A percentile compares a stretch with the other conserved stretches of the same genome.
Evolutionary conservation across 1,139 yeast genomes (phyloP).

Genomic region (Taphrina confusa): DNA sequence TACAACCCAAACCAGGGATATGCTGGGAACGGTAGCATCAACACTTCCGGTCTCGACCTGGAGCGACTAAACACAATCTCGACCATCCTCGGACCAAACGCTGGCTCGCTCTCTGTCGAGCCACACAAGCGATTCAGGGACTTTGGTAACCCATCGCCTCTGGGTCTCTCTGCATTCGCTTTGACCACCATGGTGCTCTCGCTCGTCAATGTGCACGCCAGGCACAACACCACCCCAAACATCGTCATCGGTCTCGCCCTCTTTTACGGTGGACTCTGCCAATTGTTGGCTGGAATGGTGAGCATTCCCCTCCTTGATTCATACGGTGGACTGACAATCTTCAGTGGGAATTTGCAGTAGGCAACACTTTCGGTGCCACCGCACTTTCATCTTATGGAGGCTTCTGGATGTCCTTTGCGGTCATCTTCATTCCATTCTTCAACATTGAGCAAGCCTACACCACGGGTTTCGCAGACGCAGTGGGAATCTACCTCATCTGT

Average conservation of each 20-base stretch:
- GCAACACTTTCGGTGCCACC: constrained; percentile 89
- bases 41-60: constrained; percentile 24
- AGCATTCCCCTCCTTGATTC: not conserved
- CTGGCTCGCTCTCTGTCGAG: constrained; percentile 46
- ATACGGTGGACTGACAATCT: constrained; percentile 43
- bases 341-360: constrained; percentile 60
- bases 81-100: constrained; percentile 35
- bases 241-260: constrained; percentile 72
- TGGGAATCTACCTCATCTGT: constrained; percentile 73
- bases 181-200: constrained; percentile 80
- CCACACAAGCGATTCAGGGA: constrained; percentile 57
- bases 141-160: constrained; percentile 86
- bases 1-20: constrained; percentile 29
- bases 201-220: constrained; percentile 63
- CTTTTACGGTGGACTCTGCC: constrained; percentile 85
- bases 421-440: constrained; percentile 69
- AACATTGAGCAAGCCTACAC: constrained; percentile 65
- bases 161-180: constrained; percentile 82
- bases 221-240: constrained; percentile 56
- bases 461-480: constrained; percentile 54
- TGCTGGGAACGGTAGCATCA: constrained; percentile 19
- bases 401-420: constrained; percentile 81
- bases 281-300: constrained; percentile 64
- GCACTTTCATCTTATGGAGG: constrained; percentile 82
- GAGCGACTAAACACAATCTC: constrained; percentile 31